Evolutionary conservation across 805 yeast genomes (phyloP), one percentile per base, ranked within the genome.

Genomic region (Yarrowia bubula): DNA sequence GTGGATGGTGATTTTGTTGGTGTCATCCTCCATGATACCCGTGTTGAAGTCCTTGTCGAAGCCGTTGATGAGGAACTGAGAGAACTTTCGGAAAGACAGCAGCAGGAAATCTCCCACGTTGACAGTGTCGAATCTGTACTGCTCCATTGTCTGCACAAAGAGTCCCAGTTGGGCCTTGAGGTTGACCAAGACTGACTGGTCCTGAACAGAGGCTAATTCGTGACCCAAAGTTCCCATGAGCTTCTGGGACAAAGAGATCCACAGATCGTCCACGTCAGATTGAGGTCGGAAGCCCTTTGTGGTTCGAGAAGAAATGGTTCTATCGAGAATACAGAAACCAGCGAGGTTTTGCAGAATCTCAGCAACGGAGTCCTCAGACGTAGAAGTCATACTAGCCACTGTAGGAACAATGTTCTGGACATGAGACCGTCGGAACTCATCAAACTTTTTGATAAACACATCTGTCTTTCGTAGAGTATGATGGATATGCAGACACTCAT

Each of bases 401-500:
- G 89, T 75, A 68, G 89, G 84, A 9, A 92, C 81, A 14, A 92
- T 75, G 67, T 89, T 79, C 68, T 86, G 89, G 69, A 90, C 84
- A 74, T 89, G 86, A 65, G 85, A 81, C 62, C 84, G 77, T 77
- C 93, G 79, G 74, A 90, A 96, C 68, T 85, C 86, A 62, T 85
- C 84, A 69, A 89, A 86, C 67, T 86, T 86, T 39, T 80, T 79
- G 48, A 84, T 80, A 62, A 95, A 80, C 60, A 80, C 81, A n/a
- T 83, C 85, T 15, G 81, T 76, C 71, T 86, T 88, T 61, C 87
- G 85, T 53, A 92, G 80, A 3, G 92, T 86, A 66, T 87, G 84
- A 72, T 87, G 92, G 1, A 95, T 96, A 70, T 92, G 79, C 32
- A 90, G 83, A 4, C 96, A 86, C 75, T 93, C 97, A 74, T 85